phyloP scores from a whole-genome alignment of 257 asterid species.

The Solanum rostratum region DNA sequence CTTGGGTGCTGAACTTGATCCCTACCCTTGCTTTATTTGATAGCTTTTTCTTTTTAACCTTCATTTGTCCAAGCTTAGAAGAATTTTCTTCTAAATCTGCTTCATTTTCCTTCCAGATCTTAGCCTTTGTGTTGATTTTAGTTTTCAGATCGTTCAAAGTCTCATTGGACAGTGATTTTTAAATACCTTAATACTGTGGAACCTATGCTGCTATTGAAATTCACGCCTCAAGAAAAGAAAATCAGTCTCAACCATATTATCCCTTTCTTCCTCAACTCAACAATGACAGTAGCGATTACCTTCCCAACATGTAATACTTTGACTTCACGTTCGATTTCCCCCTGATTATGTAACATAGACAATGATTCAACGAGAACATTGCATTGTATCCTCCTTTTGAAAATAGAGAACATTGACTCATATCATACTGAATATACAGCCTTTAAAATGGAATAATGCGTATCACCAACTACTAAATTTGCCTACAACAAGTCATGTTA shows the following conservation, averaged over 20 bases:
- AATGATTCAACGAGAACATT: neutral
- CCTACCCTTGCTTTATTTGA: neutral
- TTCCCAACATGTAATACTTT: slow-evolving; percentile 55
- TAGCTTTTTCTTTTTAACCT: neutral
- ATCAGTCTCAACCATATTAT: neutral
- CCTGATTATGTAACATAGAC: slow-evolving; percentile 21
- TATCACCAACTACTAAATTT: neutral
- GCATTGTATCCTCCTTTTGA: neutral
- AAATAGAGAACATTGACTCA: neutral
- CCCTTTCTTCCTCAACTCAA: slow-evolving; percentile 36
- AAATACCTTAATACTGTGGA: neutral
- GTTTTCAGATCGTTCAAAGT: neutral
- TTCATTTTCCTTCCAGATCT: neutral
- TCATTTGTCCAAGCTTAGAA: neutral
- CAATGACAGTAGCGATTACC: slow-evolving; percentile 44
- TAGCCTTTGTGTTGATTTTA: neutral
- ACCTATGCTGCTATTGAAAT: neutral
- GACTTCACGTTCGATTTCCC: slow-evolving; percentile 52
- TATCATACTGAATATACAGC: neutral
- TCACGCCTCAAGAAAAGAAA: neutral
- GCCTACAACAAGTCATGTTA: neutral
- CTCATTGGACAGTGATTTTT: neutral
- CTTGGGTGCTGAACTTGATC: neutral
- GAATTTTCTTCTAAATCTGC: neutral
- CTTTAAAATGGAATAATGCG: neutral